Evolutionary conservation across 495 filamentous ascomycete species (phyloP), one percentile per base, ranked within the genome.

Genomic region (Aspergillus nidulans): DNA sequence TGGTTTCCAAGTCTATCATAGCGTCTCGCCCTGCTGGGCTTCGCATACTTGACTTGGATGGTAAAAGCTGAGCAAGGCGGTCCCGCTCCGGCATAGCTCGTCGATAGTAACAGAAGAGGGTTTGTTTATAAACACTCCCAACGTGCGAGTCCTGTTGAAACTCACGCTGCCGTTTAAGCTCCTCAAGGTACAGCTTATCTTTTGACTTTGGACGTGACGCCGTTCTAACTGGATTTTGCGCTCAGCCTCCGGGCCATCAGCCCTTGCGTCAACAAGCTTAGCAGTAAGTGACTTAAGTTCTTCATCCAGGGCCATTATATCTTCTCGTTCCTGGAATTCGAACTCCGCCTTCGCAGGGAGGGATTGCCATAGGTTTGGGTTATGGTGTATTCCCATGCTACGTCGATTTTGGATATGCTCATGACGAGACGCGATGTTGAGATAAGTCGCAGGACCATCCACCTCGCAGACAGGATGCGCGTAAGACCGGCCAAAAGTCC

Each of bases 391-490:
- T 13, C 47, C 49, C 43, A 60, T 60, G 30, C 58, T 55, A 8
- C 53, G 58, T n/a, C 50, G 53, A 28, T 56, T 60, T 40, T 56
- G 15, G 39, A 56, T 60, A 49, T 60, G 49, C 16, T 45, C 58
- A 24, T 53, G 13, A 18, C 58, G 30, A 28, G 28, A 41, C 12
- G 42, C 32, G 19, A 60, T 60, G 41, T 53, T 44, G n/a, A 60
- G 42, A 28, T 48, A 60, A 12, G 28, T 48, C 8, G 53, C 58
- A 18, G 36, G 52, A 3, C 58, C 42, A 49, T 60, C 49, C 9
- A 60, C 52, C 36, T 60, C 58, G 20, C 40, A 52, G 18, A 58
- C 30, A 45, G 52, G 52, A 36, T 60, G 41, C 6, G 52, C 52
- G 34, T 60, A 60, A 28, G 41, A 60, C 24, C 50, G 39, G 32